Evolutionary conservation across 805 yeast species (phyloP), one percentile per base, ranked within the genome.

Genomic region (Cyberlindnera misumaiensis): DNA sequence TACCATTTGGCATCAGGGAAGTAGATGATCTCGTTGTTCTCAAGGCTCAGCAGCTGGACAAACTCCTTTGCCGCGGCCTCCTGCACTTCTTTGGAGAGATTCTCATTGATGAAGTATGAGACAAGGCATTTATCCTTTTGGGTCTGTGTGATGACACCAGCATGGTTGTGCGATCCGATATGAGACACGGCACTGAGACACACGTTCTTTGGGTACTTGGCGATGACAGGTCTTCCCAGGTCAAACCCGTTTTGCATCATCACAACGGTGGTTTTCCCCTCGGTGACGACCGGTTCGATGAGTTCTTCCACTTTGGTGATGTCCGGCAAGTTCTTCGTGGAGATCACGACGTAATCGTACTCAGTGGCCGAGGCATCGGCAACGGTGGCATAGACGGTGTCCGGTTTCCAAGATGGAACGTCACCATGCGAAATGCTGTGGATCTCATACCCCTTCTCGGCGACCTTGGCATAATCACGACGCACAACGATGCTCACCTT

Each of bases 301-400:
- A 79, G 53, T 5, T 76, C 77, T 45, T 72, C 79, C 15, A 76
- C 58, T 33, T 64, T 65, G 44, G 59, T 59, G 16, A 80, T 60
- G 49, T 82, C 88, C 4, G 88, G 88, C 11, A 77, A 65, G 51
- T 74, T 77, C 52, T 82, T 82, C 32, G 83, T 76, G 30, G 79
- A 61, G 28, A 82, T 73, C 4, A 81, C 65, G 24, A 79, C 67
- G 48, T 60, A 82, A 50, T 82, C 88, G 48, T 73, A 58, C 39
- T 60, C 58, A 44, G 39, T 82, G 11, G 52, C 49, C 8, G 67
- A 62, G 1, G 81, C 81, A 7, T 66, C 73, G 3, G 69, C 68
- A 0, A 73, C 65, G 16, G 64, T 56, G 12, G 61, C 67, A 42
- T 43, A 71, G 28, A 63, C 64, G 46, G 73, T 71, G 52, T 81